Percentiles rank a stretch among this genome's conserved stretches.
phyloP scores from a whole-genome alignment of 139 green algal genomes.

The Monoraphidium neglectum region DNA sequence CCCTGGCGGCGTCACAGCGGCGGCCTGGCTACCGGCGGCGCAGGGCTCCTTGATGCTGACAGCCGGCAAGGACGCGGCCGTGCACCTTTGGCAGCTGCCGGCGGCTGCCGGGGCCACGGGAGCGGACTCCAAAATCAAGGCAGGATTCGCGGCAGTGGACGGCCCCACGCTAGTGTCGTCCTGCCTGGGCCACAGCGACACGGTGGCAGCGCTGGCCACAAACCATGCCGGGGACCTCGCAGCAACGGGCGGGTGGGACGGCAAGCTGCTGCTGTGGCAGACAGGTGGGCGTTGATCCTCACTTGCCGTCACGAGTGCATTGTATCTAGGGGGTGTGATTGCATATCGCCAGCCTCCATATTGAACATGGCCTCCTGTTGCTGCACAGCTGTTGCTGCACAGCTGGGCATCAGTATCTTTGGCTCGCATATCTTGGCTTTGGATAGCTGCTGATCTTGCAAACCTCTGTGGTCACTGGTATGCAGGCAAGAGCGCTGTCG shows the following conservation, averaged over 20 bases:
- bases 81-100: constrained; percentile 53
- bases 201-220: constrained; percentile 54
- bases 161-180: constrained; percentile 32
- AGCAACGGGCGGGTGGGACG: constrained; percentile 74
- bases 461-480: no score
- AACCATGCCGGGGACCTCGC: constrained; percentile 42
- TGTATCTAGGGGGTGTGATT: no score
- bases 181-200: constrained; percentile 64
- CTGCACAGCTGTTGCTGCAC: no score
- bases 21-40: constrained; percentile 21
- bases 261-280: constrained; percentile 65
- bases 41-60: constrained; percentile 48
- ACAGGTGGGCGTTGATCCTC: no score
- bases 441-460: no score
- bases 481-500: constrained; percentile 1
- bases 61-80: constrained; percentile 56
- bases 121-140: no score
- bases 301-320: no score
- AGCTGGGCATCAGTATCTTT: no score
- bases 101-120: background rate
- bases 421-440: no score
- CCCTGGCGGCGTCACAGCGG: constrained; percentile 36
- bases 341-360: no score
- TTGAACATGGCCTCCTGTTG: no score
- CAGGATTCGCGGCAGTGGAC: no score